Evolutionary conservation across 1,139 yeast genomes (phyloP), one percentile per base, ranked within the genome.

Genomic region (Pneumocystis sp.): DNA sequence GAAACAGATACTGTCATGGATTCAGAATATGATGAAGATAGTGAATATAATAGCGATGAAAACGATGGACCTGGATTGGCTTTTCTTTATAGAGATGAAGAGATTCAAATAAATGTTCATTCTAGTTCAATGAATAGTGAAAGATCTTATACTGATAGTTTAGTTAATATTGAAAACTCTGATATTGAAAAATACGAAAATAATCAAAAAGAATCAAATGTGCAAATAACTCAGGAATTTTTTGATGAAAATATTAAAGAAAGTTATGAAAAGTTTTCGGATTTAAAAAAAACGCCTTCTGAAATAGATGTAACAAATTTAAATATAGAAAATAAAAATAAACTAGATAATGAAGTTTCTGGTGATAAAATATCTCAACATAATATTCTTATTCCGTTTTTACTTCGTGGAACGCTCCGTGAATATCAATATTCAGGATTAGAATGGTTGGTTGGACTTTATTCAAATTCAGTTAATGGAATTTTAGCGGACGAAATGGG

Each of bases 401-500:
- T 86, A 39, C 76, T 89, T 42, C 81, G 93, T 67, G 99, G 98
- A 34, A 83, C 84, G 0, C 78, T 95, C 63, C 85, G 99, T 74
- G 91, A 85, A 7, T 95, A 95, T 72, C 98, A 95, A 75, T 93
- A 90, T 68, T 96, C 89, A 74, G 99, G 99, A 66, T 80, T 95
- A 62, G 95, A 95, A 71, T 95, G 98, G 99, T 78, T 95, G 64
- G 97, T 97, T 0, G 90, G 97, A 65, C 78, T 95, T 68, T 93
- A 91, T 76, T 89, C 89, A 73, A 89, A 89, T 72, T 85, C 88
- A 67, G 95, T 97, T 6, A 95, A 93, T 74, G 98, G 99, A 68
- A 95, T 95, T 66, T 81, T 95, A 63, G 99, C 99, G 0, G 99
- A 93, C 76, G 99, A 93, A 74, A 93, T 93, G 99, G 99, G 99